phyloP scores from a whole-genome alignment of 257 asterid genomes.

The Thymus quinquecostatus region DNA sequence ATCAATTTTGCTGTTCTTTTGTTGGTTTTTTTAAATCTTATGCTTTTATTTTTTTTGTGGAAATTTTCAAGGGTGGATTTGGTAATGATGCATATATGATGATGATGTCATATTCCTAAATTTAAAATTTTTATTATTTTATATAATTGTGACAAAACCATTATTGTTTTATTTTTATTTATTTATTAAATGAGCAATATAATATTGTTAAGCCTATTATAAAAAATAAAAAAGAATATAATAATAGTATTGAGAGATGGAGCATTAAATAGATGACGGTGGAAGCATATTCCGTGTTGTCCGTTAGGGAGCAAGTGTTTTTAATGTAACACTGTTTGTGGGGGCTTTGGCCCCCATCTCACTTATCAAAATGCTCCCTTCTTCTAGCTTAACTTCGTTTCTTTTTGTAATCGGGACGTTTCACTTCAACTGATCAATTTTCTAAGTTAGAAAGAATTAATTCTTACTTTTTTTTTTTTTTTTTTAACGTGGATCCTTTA shows the following conservation, averaged over 20 bases:
- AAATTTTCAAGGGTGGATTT: constrained; percentile 1
- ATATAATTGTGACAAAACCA: too few relatives aligned
- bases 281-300: constrained; percentile 31
- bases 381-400: too few relatives aligned
- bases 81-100: constrained; percentile 6
- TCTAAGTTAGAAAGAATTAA: too few relatives aligned
- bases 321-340: constrained; percentile 11
- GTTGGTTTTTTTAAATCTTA: background rate
- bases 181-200: too few relatives aligned
- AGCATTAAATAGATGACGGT: constrained; percentile 33
- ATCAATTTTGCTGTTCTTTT: constrained; percentile 11
- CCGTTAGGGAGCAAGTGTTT: constrained; percentile 35
- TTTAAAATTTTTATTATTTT: background rate
- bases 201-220: too few relatives aligned
- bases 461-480: too few relatives aligned
- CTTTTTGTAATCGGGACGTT: too few relatives aligned
- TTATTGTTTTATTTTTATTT: too few relatives aligned
- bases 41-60: background rate
- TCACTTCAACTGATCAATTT: too few relatives aligned
- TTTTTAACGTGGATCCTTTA: too few relatives aligned
- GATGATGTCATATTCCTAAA: background rate
- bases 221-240: too few relatives aligned
- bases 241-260: background rate
- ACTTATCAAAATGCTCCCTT: constrained; percentile 25
- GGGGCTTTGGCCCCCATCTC: background rate